Percentiles rank a stretch among this genome's conserved stretches.
Evolutionary conservation across 495 filamentous ascomycete species (phyloP).

Genomic region (Aspergillus sparsus): DNA sequence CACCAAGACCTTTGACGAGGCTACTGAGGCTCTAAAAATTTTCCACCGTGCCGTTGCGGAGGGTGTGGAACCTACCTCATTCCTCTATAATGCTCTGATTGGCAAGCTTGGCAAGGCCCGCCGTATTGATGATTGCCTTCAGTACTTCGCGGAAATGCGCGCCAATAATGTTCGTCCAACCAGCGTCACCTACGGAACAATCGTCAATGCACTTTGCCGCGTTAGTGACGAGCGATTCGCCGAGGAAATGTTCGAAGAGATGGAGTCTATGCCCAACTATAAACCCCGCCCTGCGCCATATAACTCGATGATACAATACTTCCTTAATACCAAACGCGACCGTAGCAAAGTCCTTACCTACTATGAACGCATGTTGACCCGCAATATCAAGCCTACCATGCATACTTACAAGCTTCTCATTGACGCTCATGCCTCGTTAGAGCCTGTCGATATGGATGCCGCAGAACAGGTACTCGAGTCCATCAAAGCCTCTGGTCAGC

Average conservation of each 20-base stretch:
- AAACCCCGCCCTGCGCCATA: slow-evolving; percentile 95
- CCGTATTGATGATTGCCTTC: slow-evolving; percentile 95
- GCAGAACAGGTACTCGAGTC: slow-evolving; percentile 81
- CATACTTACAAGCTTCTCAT: slow-evolving; percentile 98
- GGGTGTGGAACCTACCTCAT: slow-evolving; percentile 91
- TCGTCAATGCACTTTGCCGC: slow-evolving; percentile 95
- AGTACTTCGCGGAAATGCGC: slow-evolving; percentile 98
- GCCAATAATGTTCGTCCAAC: slow-evolving; percentile 89
- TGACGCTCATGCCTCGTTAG: slow-evolving; percentile 91
- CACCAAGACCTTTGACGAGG: slow-evolving; percentile 95
- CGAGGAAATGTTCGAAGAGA: slow-evolving; percentile 97
- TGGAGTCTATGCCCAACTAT: slow-evolving; percentile 99
- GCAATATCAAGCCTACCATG: slow-evolving; percentile 84
- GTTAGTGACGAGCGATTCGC: slow-evolving; percentile 97
- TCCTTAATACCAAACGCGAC: slow-evolving; percentile 95
- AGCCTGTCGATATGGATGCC: slow-evolving; percentile 86
- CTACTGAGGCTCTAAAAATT: slow-evolving; percentile 93
- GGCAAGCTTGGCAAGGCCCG: slow-evolving; percentile 97
- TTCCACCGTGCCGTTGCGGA: slow-evolving; percentile 93
- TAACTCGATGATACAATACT: slow-evolving; percentile 99
- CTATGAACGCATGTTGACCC: slow-evolving; percentile 88
- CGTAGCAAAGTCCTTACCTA: slow-evolving; percentile 91
- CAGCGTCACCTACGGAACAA: slow-evolving; percentile 95
- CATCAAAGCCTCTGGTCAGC: slow-evolving; percentile 71
- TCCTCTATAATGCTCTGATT: slow-evolving; percentile 97